phyloP scores from a whole-genome alignment of 768 basidiomycete species.

The Astraeus odoratus region DNA sequence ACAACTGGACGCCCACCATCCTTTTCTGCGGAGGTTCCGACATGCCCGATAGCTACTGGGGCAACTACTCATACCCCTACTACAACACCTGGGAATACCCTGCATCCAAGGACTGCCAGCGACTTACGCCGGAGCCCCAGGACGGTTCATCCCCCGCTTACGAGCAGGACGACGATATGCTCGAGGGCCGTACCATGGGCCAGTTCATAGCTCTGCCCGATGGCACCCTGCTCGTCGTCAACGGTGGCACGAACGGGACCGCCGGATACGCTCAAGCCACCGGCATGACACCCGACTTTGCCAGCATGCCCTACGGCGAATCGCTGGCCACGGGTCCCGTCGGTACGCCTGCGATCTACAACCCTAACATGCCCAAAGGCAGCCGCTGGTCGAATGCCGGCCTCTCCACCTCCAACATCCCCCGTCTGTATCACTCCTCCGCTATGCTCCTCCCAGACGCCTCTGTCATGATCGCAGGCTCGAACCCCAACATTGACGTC shows the following conservation, averaged over 20 bases:
- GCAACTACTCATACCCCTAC: conserved; percentile 67
- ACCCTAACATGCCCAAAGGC: conserved; percentile 66
- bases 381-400: conserved; percentile 70
- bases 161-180: conserved; percentile 68
- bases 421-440: conserved; percentile 87
- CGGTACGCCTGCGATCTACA: conserved; percentile 75
- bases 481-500: conserved; percentile 88
- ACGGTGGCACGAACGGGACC: conserved; percentile 83
- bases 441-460: conserved; percentile 84
- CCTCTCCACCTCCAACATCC: conserved; percentile 52
- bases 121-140: conserved; percentile 79
- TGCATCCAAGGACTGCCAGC: conserved; percentile 69
- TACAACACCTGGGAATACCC: conserved; percentile 70
- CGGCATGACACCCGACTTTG: conserved; percentile 33
- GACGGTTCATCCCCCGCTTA: conserved; percentile 59
- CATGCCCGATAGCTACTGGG: conserved; percentile 67
- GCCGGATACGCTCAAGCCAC: conserved; percentile 73
- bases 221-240: conserved; percentile 68
- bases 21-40: conserved; percentile 88
- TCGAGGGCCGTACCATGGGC: conserved; percentile 80
- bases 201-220: conserved; percentile 83
- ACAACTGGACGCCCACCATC: conserved; percentile 80
- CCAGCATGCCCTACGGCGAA: conserved; percentile 60
- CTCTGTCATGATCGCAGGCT: conserved; percentile 83
- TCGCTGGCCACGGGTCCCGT: conserved; percentile 78